Percentiles rank a stretch among this genome's conserved stretches.
These are phyloP conservation scores for Amphibolis antarctica DNA, from an alignment of 106 monocot genomes.

Conservation along the genomic window DNA sequence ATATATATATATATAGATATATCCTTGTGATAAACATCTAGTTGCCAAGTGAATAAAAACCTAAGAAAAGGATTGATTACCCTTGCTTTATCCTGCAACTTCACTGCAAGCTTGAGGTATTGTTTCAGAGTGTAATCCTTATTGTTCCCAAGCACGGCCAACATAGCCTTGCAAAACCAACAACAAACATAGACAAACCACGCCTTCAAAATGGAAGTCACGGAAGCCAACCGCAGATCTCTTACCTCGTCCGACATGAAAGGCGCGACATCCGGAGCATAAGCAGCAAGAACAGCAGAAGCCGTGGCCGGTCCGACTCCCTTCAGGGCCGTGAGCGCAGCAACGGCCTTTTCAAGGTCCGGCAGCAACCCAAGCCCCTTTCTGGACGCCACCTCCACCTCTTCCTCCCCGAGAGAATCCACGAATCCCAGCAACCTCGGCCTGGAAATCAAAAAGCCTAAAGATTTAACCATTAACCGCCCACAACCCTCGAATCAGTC, in stretches of 20 bases:
- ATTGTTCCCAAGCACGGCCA: slow-evolving; percentile 46
- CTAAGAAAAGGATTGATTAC: slow-evolving; percentile 6
- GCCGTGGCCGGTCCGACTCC: slow-evolving; percentile 91
- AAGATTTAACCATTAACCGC: no score
- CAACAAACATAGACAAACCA: background rate
- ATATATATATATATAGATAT: no score
- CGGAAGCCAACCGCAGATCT: background rate
- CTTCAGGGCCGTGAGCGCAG: slow-evolving; percentile 62
- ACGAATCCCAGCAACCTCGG: slow-evolving; percentile 68
- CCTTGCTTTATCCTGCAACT: slow-evolving; percentile 67
- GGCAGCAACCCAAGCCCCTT: slow-evolving; percentile 57
- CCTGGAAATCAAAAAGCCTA: no score
- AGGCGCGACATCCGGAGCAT: slow-evolving; percentile 69
- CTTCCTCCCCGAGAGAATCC: slow-evolving; percentile 32
- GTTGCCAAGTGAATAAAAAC: background rate
- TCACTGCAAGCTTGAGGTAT: slow-evolving; percentile 59
- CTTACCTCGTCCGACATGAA: slow-evolving; percentile 95
- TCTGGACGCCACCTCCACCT: slow-evolving; percentile 52
- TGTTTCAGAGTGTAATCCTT: slow-evolving; percentile 93
- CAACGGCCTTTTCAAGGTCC: slow-evolving; percentile 46
- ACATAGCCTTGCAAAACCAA: slow-evolving; percentile 32
- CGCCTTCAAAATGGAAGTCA: background rate
- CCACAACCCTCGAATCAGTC: background rate
- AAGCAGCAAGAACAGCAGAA: slow-evolving; percentile 79
- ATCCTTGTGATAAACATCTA: no score